Conservation (phyloP, 345 rosid species). For the Brassica rapa region DNA sequence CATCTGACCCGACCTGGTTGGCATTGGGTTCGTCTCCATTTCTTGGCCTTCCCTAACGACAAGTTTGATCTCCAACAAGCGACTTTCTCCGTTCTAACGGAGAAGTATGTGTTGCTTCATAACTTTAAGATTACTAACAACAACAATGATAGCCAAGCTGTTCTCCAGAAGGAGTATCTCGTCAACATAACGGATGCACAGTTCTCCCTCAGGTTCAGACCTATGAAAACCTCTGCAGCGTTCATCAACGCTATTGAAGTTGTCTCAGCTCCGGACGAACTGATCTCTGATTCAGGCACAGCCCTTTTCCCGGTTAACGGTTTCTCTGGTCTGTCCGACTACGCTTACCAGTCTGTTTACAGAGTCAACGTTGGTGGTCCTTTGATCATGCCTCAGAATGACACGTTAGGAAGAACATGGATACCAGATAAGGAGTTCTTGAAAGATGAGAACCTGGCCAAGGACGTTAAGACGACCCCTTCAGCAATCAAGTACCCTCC, state of each 20-base stretch:
- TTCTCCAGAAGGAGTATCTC: constrained; percentile 62
- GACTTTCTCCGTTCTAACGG: constrained; percentile 55
- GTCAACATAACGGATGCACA: constrained; percentile 53
- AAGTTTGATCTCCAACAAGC: constrained; percentile 57
- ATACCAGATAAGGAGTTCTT: constrained; percentile 54
- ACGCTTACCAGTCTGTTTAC: constrained; percentile 56
- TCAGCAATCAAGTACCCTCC: constrained; percentile 51
- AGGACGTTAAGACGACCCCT: constrained; percentile 41
- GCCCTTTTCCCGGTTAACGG: constrained; percentile 54
- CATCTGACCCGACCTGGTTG: constrained; percentile 56
- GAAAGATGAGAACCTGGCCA: constrained; percentile 49
- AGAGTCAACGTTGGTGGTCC: constrained; percentile 79
- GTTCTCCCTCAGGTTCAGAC: constrained; percentile 50
- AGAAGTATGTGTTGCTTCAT: constrained; percentile 63
- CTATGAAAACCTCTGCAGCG: constrained; percentile 61
- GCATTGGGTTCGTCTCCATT: constrained; percentile 80
- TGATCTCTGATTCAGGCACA: constrained; percentile 56
- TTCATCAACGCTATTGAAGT: constrained; percentile 76
- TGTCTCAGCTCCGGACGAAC: constrained; percentile 66
- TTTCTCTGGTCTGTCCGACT: constrained; percentile 48
- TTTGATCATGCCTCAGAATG: constrained; percentile 56
- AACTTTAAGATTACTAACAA: constrained; percentile 50
- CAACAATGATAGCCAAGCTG: constrained; percentile 38
- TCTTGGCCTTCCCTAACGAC: constrained; percentile 48
- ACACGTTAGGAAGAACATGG: constrained; percentile 64